Conservation (phyloP, 2,329 filamentous ascomycete genomes). For the Sarocladium kiliense region DNA sequence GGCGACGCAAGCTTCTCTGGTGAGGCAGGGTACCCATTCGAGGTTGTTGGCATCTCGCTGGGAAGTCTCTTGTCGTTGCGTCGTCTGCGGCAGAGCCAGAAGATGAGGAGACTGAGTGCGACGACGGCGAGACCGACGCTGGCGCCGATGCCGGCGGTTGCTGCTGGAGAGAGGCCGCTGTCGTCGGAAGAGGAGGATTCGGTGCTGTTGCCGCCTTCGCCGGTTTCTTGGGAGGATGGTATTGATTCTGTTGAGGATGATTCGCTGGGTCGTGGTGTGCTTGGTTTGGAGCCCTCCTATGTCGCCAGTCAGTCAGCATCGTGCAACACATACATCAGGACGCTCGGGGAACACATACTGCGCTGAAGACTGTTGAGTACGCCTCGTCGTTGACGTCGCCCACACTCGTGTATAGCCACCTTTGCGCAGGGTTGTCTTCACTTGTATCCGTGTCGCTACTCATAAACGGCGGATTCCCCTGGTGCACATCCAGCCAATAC, state of each 20-base stretch:
- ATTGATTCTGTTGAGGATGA: background rate
- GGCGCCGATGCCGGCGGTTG: conserved; percentile 24
- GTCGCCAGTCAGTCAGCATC: background rate
- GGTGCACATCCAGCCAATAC: conserved; percentile 27
- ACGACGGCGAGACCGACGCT: conserved; percentile 22
- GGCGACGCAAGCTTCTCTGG: background rate
- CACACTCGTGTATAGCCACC: conserved; percentile 28
- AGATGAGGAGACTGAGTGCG: conserved; percentile 19
- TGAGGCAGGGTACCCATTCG: background rate
- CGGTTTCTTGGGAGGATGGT: background rate
- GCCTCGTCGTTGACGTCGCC: conserved; percentile 23
- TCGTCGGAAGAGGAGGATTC: conserved; percentile 4
- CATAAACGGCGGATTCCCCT: conserved; percentile 25
- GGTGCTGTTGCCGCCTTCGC: background rate
- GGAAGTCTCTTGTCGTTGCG: background rate
- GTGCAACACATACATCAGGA: no score
- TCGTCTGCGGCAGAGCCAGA: conserved; percentile 20
- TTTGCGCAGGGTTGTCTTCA: conserved; percentile 23
- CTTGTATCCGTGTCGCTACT: conserved; percentile 18
- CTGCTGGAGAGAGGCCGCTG: conserved; percentile 21
- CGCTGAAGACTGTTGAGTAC: conserved; percentile 26
- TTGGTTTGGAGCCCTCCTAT: background rate
- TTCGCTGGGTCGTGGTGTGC: background rate
- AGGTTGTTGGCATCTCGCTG: background rate
- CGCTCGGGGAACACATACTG: conserved; percentile 18